Base-by-base conservation (phyloP, 352 stramenopile species). In the Globisporangium mamillatum region DNA sequence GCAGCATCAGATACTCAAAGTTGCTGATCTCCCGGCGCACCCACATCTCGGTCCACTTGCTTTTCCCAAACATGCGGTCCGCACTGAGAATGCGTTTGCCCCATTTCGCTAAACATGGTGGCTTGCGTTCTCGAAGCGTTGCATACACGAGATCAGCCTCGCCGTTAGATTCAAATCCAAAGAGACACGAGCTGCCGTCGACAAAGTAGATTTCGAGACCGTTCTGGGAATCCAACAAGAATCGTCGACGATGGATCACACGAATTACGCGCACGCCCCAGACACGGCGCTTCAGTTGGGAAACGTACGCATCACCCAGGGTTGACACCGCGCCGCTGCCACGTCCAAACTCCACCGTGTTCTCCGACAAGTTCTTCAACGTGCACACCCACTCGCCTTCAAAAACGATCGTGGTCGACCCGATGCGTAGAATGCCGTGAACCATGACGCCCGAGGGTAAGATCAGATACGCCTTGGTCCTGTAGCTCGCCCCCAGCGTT, bases 1-100 rank as follows among this genome's bases (percentile, higher is more conserved):
- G 81, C 71, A 97, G 85, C 75, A 98, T 97, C 1, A 99, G 72
- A 72, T 99, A 99, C 68, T 99, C 97, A 75, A 99, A 99, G 67
- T 90, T 95, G 64, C 80, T 90, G 67, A 95, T 93, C 63, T 95
- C 87, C 46, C 87, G 85, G n/a, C 88, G 79, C 62, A 90, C 73
- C 88, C 88, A 95, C 82, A 94, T 93, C 3, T 92, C 84, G 0
- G 86, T 95, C 88, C 88, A 95, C 65, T 94, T 94, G 72, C 80
- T 92, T 69, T 89, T 91, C 1, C 67, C 71, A 64, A 94, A 89
- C 77, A 94, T 83, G 56, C 86, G 73, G 38, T 95, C 88, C 1
- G 83, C 78, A 27, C 84, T 74, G 54, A 92, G 65, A 4, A 95
- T 69, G 9, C 85, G 83, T 63, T 93, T 95, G 24, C 82, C 82